Evolutionary conservation across 2,329 filamentous ascomycete genomes (phyloP), one percentile per base, ranked within the genome.

Genomic region (Stenocarpella maydis): DNA sequence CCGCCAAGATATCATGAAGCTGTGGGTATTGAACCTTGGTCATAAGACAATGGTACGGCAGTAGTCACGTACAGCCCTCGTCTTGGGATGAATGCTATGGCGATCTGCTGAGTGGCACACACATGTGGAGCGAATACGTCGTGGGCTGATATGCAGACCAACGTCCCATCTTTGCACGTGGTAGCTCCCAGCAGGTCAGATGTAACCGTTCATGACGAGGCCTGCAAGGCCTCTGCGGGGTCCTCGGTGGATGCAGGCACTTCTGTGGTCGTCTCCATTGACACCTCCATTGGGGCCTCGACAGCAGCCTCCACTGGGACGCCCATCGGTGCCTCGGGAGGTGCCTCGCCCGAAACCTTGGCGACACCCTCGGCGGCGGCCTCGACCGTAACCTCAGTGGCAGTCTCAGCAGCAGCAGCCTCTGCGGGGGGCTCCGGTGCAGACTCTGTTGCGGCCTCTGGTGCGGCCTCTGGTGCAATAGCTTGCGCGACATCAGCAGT

Each of bases 1-100:
- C 52, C 64, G 43, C 52, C 64, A 58, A 67, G 53, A 49, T 58
- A 47, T 52, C 8, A 47, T 67, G 41, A 66, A 47, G 41, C 31
- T 39, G 43, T 47, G 50, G 50, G 37, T 47, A 58, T n/a, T 39
- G 53, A 37, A 24, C 41, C 64, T 26, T 21, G 37, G 28, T 49
- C 41, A 53, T 54, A 28, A 39, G 50, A 26, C 53, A 12, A 21
- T 67, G 39, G 41, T 39, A 55, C 52, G 58, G 53, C 41, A 47
- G 21, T 28, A 39, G 19, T 37, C 53, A 52, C 34, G 26, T 21
- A 31, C 41, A 58, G 37, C 28, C 50, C n/a, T 37, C n/a, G 41
- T 24, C 53, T 41, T 26, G 34, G 34, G n/a, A 47, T 19, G 31
- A 19, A 28, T 37, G 31, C 64, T 28, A 45, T n/a, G 37, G 50